Evolutionary conservation across 2,329 filamentous ascomycete genomes (phyloP).

Genomic region (Arthrobotrys megalospora): DNA sequence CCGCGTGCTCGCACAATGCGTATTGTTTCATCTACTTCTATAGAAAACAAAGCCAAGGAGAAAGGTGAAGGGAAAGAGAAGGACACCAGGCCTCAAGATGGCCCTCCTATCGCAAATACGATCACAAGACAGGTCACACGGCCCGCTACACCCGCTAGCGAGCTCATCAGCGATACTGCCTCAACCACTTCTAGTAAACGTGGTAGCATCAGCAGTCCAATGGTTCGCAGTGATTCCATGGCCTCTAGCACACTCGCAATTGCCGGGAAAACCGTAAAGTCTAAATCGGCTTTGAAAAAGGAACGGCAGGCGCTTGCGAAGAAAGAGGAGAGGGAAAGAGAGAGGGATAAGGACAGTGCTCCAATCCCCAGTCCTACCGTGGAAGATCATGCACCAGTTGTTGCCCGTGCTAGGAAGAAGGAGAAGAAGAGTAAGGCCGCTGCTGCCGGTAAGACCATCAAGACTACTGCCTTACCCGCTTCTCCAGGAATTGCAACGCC

Average conservation of each 20-base stretch:
- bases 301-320: slow-evolving; percentile 77
- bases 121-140: slow-evolving; percentile 39
- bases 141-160: slow-evolving; percentile 59
- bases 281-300: slow-evolving; percentile 67
- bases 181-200: slow-evolving; percentile 61
- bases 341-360: slow-evolving; percentile 71
- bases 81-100: slow-evolving; percentile 28
- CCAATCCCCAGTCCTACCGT: slow-evolving; percentile 70
- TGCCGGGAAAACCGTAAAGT: slow-evolving; percentile 63
- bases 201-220: slow-evolving; percentile 59
- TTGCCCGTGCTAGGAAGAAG: slow-evolving; percentile 87
- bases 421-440: slow-evolving; percentile 74
- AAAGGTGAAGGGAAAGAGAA: slow-evolving; percentile 42
- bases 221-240: slow-evolving; percentile 58
- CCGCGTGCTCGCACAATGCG: slow-evolving; percentile 57
- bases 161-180: slow-evolving; percentile 61
- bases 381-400: slow-evolving; percentile 77
- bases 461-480: slow-evolving; percentile 36
- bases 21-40: slow-evolving; percentile 54
- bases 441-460: slow-evolving; percentile 29
- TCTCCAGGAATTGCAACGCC: slow-evolving; percentile 44
- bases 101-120: slow-evolving; percentile 23
- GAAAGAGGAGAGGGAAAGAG: slow-evolving; percentile 69
- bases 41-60: slow-evolving; percentile 39
- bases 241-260: slow-evolving; percentile 43